Percentiles rank a stretch among this genome's conserved stretches.
Conservation (phyloP, 2,329 filamentous ascomycete species). For the Emmonsiellopsis sp. region DNA sequence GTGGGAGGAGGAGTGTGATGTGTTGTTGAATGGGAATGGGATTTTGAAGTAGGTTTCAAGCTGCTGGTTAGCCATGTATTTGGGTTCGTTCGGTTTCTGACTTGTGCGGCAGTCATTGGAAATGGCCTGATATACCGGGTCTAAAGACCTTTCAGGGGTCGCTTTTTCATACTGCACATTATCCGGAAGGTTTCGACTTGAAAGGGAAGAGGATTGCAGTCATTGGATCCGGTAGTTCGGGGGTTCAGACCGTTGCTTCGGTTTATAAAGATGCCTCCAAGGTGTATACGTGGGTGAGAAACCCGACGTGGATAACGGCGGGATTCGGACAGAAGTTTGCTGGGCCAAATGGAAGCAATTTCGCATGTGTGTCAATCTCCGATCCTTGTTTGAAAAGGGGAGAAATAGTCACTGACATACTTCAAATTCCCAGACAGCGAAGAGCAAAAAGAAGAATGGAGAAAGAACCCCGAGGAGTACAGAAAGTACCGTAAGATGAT, state of each 20-base stretch:
- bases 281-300: constrained; percentile 23
- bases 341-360: constrained; percentile 9
- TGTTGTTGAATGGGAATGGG: constrained; percentile 33
- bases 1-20: constrained; percentile 18
- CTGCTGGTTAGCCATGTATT: constrained; percentile 21
- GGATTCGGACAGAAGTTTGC: constrained; percentile 17
- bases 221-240: constrained; percentile 28
- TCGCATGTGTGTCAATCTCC: constrained; percentile 5
- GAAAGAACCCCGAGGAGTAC: constrained; percentile 16
- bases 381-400: not conserved
- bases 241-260: constrained; percentile 29
- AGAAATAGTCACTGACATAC: not conserved
- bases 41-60: constrained; percentile 24
- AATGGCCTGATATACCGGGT: constrained; percentile 40
- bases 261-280: constrained; percentile 7
- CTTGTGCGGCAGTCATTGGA: constrained; percentile 22
- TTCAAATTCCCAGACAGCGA: constrained; percentile 10
- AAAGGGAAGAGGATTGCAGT: constrained; percentile 20
- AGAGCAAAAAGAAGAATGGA: constrained; percentile 22
- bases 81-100: constrained; percentile 1
- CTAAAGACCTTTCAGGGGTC: constrained; percentile 38
- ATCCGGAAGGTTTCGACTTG: constrained; percentile 30
- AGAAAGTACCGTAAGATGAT: constrained; percentile 27
- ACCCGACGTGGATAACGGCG: constrained; percentile 25
- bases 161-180: constrained; percentile 37